A percentile compares a stretch with the other conserved stretches of the same genome.
Conservation (phyloP, 306 rosid genomes). For the Lagenaria siceraria region DNA sequence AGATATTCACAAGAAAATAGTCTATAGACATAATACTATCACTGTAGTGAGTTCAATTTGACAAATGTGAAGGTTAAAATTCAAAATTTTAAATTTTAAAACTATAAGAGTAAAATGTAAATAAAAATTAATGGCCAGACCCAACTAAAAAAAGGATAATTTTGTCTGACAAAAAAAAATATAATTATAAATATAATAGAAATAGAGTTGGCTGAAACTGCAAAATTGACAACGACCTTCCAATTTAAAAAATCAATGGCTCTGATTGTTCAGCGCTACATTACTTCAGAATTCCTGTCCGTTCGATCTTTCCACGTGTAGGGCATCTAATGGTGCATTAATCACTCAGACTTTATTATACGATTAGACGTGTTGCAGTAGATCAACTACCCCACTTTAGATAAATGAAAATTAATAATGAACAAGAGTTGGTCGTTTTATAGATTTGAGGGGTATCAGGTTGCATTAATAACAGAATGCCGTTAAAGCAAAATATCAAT, state of each 20-base stretch:
- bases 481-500: slow-evolving; percentile 39
- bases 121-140: not conserved
- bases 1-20: not conserved
- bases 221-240: not conserved
- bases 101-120: not conserved
- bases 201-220: not conserved
- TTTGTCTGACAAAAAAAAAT: not conserved
- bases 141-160: not conserved
- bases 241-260: not conserved
- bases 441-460: slow-evolving; percentile 1
- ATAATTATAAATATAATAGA: not conserved
- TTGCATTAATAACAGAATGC: slow-evolving; percentile 24
- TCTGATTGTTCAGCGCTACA: not conserved
- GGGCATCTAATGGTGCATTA: not conserved
- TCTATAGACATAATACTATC: not conserved
- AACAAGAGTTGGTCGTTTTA: not conserved
- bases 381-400: not conserved
- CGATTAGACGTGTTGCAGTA: not conserved
- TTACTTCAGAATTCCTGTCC: not conserved
- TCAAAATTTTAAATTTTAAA: not conserved
- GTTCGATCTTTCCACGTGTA: not conserved
- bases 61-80: not conserved
- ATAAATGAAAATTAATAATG: not conserved
- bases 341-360: not conserved
- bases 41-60: not conserved